A percentile compares a stretch with the other conserved stretches of the same genome.
Evolutionary conservation across 805 yeast genomes (phyloP).

Genomic region (Yarrowia sp.): DNA sequence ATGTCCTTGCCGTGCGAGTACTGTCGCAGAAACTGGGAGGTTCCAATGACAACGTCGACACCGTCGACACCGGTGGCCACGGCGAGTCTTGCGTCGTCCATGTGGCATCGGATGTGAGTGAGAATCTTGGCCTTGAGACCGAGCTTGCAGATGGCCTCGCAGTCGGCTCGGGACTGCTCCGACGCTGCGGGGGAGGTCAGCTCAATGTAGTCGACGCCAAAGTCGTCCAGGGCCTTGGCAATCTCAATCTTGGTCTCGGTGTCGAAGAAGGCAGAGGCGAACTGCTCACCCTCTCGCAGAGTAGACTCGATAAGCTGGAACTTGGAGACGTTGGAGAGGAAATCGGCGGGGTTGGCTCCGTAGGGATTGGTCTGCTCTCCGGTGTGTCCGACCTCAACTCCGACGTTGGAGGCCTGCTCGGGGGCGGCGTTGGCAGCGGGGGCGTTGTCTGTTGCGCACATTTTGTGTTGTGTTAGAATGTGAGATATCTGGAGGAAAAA

Average conservation of each 20-base stretch:
- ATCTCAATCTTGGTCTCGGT: constrained; percentile 95
- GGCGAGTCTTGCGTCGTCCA: constrained; percentile 97
- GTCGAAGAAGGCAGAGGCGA: constrained; percentile 93
- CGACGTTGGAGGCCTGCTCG: constrained; percentile 17
- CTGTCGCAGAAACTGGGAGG: constrained; percentile 90
- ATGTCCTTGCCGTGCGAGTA: constrained; percentile 98
- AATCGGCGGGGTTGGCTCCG: constrained; percentile 94
- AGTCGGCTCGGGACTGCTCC: constrained; percentile 87
- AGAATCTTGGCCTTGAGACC: constrained; percentile 94
- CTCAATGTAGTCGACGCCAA: constrained; percentile 97
- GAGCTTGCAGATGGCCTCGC: constrained; percentile 97
- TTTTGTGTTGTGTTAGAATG: neutral
- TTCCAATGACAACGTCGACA: constrained; percentile 97
- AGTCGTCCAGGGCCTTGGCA: constrained; percentile 94
- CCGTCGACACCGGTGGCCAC: constrained; percentile 99
- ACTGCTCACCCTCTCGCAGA: constrained; percentile 97
- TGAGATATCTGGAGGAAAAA: constrained; percentile 9
- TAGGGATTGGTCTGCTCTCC: constrained; percentile 61
- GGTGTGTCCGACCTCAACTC: constrained; percentile 26
- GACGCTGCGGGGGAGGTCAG: constrained; percentile 97
- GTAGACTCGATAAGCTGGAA: constrained; percentile 95
- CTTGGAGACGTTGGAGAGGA: constrained; percentile 78
- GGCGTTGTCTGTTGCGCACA: constrained; percentile 27
- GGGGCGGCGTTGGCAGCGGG: constrained; percentile 17
- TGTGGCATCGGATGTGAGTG: constrained; percentile 96